These are phyloP conservation scores for Penicillium freii DNA, from an alignment of 2,329 filamentous ascomycete genomes.

Conservation along the genomic window DNA sequence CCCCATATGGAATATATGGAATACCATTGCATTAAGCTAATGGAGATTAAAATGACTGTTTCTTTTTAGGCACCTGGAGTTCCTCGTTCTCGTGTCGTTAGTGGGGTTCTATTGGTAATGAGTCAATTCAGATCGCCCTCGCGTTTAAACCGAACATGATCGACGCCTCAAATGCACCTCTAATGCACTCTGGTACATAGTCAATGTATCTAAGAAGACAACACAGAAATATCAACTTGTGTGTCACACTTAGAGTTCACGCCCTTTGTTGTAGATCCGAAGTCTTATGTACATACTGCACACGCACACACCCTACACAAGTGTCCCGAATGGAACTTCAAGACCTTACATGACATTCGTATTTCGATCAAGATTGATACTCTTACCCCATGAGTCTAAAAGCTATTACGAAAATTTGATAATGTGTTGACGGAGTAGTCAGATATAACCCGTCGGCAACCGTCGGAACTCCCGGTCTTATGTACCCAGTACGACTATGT, in stretches of 20 bases:
- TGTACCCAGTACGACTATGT: background rate
- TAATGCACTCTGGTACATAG: background rate
- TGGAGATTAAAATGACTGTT: no score
- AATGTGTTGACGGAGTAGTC: background rate
- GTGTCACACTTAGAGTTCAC: conserved; percentile 9
- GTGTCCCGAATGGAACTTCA: background rate
- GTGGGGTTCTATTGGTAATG: background rate
- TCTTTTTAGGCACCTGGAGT: background rate
- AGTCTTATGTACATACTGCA: background rate
- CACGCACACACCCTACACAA: background rate
- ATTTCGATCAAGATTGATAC: background rate
- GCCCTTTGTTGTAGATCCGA: background rate
- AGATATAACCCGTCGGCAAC: background rate
- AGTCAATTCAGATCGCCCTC: conserved; percentile 1
- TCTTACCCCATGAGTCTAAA: background rate
- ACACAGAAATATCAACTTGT: background rate
- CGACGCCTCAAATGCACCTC: background rate
- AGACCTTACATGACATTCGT: background rate
- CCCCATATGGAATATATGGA: background rate
- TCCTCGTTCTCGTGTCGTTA: background rate
- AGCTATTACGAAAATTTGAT: background rate
- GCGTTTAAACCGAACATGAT: conserved; percentile 2
- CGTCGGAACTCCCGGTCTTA: conserved; percentile 1
- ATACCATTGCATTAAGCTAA: background rate
- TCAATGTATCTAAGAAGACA: background rate